A percentile compares a stretch with the other conserved stretches of the same genome.
phyloP scores from a whole-genome alignment of 2,329 filamentous ascomycete species.

The Talaromyces verruculosus region DNA sequence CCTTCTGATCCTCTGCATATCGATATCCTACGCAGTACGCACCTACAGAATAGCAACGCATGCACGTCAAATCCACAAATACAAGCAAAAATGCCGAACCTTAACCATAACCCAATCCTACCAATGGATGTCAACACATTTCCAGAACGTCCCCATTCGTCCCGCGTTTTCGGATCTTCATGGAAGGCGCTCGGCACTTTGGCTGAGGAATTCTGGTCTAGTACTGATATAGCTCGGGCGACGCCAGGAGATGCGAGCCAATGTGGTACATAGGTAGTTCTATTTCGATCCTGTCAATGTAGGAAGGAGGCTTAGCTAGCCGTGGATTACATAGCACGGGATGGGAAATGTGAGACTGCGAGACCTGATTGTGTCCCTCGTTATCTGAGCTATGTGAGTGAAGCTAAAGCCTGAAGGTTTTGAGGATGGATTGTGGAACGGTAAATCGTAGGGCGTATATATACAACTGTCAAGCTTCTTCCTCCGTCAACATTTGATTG shows the following conservation, averaged over 20 bases:
- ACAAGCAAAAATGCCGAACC: background rate
- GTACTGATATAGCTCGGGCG: background rate
- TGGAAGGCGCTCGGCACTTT: background rate
- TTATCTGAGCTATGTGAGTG: background rate
- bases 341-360: background rate
- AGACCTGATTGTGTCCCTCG: background rate
- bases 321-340: background rate
- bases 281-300: constrained; percentile 8
- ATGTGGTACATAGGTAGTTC: background rate
- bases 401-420: background rate
- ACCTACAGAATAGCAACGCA: background rate
- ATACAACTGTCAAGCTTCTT: background rate
- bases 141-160: background rate
- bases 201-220: background rate
- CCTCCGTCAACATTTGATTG: background rate
- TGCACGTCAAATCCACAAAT: background rate
- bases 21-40: background rate
- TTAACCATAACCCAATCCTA: background rate
- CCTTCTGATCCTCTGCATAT: background rate
- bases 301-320: constrained; percentile 1
- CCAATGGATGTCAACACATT: background rate
- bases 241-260: background rate
- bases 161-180: background rate
- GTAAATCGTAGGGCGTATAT: background rate
- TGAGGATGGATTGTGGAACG: background rate